A percentile compares a stretch with the other conserved stretches of the same genome.
Conservation (phyloP, 371 early-diverging fungal species). For the Rhizopus delemar region DNA sequence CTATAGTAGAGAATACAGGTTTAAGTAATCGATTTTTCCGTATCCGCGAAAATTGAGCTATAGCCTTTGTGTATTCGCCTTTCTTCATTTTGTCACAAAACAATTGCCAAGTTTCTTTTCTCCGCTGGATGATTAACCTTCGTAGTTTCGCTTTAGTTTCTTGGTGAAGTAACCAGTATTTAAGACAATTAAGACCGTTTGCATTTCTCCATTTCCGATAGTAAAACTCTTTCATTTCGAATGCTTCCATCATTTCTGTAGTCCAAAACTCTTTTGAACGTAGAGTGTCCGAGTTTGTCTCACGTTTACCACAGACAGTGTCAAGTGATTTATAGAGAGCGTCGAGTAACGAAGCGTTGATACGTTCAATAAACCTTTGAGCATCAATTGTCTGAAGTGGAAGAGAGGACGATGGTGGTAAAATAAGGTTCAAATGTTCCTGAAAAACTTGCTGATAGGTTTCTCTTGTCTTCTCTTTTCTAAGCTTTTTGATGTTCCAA, state of each 20-base stretch:
- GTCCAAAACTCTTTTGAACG: conserved; percentile 1
- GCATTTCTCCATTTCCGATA: conserved; percentile 11
- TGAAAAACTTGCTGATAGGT: too few species aligned
- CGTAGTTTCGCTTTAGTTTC: conserved; percentile 7
- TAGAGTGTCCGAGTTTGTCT: too few species aligned
- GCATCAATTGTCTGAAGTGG: too few species aligned
- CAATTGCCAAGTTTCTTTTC: conserved; percentile 8
- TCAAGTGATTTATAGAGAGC: too few species aligned
- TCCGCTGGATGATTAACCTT: background rate
- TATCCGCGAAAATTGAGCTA: background rate
- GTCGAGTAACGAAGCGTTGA: too few species aligned
- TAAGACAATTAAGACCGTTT: conserved; percentile 3
- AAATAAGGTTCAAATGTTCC: too few species aligned
- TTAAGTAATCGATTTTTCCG: conserved; percentile 1
- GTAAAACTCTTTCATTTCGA: conserved; percentile 5
- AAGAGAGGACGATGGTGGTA: too few species aligned
- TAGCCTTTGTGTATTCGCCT: conserved; percentile 7
- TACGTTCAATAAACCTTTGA: too few species aligned
- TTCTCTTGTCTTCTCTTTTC: too few species aligned
- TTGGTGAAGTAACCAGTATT: conserved; percentile 14
- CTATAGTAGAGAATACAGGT: background rate
- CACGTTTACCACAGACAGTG: too few species aligned
- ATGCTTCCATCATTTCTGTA: background rate
- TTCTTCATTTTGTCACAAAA: conserved; percentile 9
- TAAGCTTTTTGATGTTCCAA: conserved; percentile 1